Evolutionary conservation across 176 grass and related monocot species (phyloP), one percentile per base, ranked within the genome.

Genomic region (Oropetium thomaeum): DNA sequence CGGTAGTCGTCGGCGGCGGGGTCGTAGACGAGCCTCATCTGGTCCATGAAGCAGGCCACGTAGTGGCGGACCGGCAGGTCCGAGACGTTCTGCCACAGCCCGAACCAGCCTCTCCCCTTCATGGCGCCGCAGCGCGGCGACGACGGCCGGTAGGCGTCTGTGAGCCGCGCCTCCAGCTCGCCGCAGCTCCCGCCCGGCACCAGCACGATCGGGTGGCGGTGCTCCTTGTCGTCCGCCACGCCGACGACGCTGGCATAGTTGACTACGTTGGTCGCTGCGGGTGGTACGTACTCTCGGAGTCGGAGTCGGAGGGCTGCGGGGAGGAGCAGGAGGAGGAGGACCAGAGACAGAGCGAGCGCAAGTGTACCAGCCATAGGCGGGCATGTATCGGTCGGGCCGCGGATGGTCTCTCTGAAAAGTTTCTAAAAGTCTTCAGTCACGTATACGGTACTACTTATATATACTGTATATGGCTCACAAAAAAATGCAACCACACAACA

Each of bases 11-110:
- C 32, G 3, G 26, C 1, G 40, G 0, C 17, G 27, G 73, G 17
- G 39, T 75, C 57, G 28, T 75, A 75, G 57, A 34, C 40, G 19
- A 75, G 72, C 39, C 27, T n/a, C 72, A 75, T 75, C 72, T 75
- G 72, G 55, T 75, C 72, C 4, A 8, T 0, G 72, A 75, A 75
- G 55, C 72, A 75, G 8, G 8, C 26, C 57, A 70, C 47, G 26
- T 75, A 75, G 55, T 45, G 6, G 72, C 32, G 39, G 17, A 26
- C 38, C 5, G 49, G 1, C 0, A 75, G 1, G 17, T 75, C 72
- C 1, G 55, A 61, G 38, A 2, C 0, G 72, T 75, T 75, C 22
- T 5, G 17, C 72, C 55, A 61, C 25, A 75, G 72, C 5, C 37
- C 38, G 27, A 75, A 75, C 72, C 72, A 75, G 2, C 55, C 72